A percentile compares a stretch with the other conserved stretches of the same genome.
Evolutionary conservation across 2,329 filamentous ascomycete species (phyloP).

Genomic region (Fusarium subglutinans): DNA sequence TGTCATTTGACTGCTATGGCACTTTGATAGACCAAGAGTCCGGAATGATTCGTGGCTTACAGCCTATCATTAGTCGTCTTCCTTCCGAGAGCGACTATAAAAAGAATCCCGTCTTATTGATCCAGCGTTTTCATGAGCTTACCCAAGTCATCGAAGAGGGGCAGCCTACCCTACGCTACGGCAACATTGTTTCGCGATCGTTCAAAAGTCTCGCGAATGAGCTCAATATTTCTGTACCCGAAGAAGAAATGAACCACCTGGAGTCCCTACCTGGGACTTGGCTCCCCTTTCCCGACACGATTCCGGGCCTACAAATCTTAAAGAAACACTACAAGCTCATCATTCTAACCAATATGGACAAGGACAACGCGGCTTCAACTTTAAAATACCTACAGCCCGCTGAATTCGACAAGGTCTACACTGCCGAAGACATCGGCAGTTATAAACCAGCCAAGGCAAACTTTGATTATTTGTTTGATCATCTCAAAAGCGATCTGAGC

Average conservation of each 20-base stretch:
- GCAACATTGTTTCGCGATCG: background rate
- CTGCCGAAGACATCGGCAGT: constrained; percentile 18
- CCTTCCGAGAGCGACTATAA: background rate
- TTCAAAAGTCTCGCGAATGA: constrained; percentile 1
- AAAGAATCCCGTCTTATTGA: background rate
- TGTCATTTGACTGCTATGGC: constrained; percentile 14
- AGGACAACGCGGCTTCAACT: background rate
- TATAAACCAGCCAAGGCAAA: constrained; percentile 16
- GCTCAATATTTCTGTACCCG: background rate
- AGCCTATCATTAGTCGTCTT: background rate
- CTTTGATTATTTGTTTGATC: constrained; percentile 12
- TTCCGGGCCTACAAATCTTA: background rate
- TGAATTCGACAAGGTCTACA: constrained; percentile 12
- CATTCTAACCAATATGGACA: constrained; percentile 18
- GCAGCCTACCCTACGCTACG: constrained; percentile 1
- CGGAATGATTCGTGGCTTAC: background rate
- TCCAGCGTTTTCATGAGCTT: background rate
- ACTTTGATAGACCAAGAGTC: constrained; percentile 15
- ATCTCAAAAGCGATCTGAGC: background rate
- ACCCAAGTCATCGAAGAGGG: background rate
- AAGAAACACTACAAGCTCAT: constrained; percentile 17
- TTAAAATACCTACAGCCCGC: background rate
- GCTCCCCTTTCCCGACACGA: constrained; percentile 1
- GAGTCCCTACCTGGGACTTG: background rate
- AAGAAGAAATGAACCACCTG: background rate